Evolutionary conservation across 2,329 filamentous ascomycete genomes (phyloP).

Genomic region (Fusarium bulbicola): DNA sequence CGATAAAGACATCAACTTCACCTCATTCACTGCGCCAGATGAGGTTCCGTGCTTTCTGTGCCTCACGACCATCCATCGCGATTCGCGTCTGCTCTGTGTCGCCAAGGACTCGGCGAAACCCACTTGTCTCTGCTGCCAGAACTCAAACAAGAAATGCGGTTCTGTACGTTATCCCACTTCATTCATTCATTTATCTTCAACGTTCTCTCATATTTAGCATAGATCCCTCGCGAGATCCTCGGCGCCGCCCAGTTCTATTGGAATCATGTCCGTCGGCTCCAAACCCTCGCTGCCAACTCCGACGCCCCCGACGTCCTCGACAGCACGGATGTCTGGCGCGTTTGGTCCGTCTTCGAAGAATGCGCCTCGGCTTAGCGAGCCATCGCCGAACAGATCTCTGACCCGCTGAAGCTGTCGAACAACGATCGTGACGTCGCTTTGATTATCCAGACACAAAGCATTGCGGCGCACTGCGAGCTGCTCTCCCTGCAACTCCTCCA

Average conservation of each 20-base stretch:
- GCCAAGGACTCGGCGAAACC: background rate
- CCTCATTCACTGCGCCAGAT: background rate
- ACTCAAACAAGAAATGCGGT: background rate
- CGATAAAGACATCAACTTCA: accelerated
- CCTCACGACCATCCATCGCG: background rate
- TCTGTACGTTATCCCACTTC: too few relatives aligned
- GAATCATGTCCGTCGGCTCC: background rate
- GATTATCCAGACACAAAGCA: background rate
- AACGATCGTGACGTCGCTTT: background rate
- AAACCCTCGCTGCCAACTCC: background rate
- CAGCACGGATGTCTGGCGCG: accelerated
- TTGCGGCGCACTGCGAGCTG: too few relatives aligned
- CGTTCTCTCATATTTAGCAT: accelerated
- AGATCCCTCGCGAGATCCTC: background rate
- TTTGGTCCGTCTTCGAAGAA: background rate
- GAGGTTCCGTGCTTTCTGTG: background rate
- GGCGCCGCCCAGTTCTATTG: background rate
- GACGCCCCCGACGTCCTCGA: background rate
- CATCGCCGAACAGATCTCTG: background rate
- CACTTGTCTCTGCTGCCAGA: background rate
- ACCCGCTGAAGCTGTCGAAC: background rate
- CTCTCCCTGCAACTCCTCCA: too few relatives aligned
- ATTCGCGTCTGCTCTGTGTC: background rate
- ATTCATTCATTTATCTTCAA: too few relatives aligned
- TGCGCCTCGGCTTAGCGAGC: background rate